Evolutionary conservation across 805 yeast genomes (phyloP), one percentile per base, ranked within the genome.

Genomic region (Ogataea methanolica): DNA sequence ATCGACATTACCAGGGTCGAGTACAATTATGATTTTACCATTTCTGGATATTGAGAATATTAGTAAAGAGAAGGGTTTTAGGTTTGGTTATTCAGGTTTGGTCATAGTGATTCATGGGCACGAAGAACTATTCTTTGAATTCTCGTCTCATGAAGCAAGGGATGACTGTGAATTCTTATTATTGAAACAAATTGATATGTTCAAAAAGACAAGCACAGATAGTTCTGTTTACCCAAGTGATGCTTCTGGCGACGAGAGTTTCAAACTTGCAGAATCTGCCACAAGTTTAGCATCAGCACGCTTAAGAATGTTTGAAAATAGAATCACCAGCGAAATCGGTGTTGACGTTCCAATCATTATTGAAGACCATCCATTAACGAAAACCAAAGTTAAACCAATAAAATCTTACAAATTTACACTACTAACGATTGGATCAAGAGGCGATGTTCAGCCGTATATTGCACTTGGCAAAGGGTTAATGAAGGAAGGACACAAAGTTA

Each of bases 361-460:
- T 42, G 90, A 83, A 56, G 85, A 82, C 42, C 78, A 80, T 42
- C 87, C 88, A 0, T 45, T 56, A 15, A 49, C 54, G 14, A 54
- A 57, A 26, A 56, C 65, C 1, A 64, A 71, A 41, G 67, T 80
- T 33, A 73, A 70, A 47, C 86, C 96, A 0, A 60, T 72, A 1
- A 73, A 78, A 43, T 66, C 80, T 2, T 76, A 75, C 56, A 76
- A 74, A 29, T 77, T 91, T 58, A 83, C 86, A 0, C 68, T 89
- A 42, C 66, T 92, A 48, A 92, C 97, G 0, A 92, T 92, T 57
- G 98, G 98, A 0, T 89, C 97, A 0, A 75, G 98, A 49, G 98
- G 98, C 33, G 98, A 92, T 66, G 97, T 92, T 6, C 98, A 92
- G 66, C 98, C 98, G 0, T 92, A 90, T 62, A 85, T 92, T 54